Conservation (phyloP, 805 yeast species). For the Starmerella sp. region DNA sequence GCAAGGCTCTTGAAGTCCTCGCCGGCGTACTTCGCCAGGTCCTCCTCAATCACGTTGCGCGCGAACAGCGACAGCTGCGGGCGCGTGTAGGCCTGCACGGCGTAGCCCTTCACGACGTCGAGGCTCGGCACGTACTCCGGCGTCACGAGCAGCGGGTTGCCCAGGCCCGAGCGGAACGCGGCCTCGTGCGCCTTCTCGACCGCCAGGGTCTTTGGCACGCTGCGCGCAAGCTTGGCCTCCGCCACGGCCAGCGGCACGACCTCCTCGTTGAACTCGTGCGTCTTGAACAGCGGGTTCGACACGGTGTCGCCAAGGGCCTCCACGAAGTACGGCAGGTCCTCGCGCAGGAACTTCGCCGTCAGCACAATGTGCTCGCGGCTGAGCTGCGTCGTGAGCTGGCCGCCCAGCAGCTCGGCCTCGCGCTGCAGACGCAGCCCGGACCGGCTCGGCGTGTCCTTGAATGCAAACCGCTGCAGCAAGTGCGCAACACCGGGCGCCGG, state of each 20-base stretch:
- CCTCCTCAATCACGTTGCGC: constrained; percentile 60
- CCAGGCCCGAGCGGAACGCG: constrained; percentile 80
- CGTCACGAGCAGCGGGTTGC: constrained; percentile 68
- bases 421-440: constrained; percentile 88
- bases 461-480: constrained; percentile 70
- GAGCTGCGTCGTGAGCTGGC: constrained; percentile 53
- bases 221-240: constrained; percentile 39
- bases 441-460: constrained; percentile 62
- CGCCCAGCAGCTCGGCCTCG: constrained; percentile 91
- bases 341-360: constrained; percentile 70
- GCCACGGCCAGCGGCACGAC: constrained; percentile 67
- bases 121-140: constrained; percentile 46
- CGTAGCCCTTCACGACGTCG: constrained; percentile 57
- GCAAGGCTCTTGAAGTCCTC: constrained; percentile 49
- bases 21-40: constrained; percentile 58
- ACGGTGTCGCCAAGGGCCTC: constrained; percentile 65
- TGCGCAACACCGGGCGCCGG: constrained; percentile 72
- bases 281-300: constrained; percentile 59
- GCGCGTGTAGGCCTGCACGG: constrained; percentile 54
- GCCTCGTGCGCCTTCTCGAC: constrained; percentile 67
- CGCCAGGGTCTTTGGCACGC: constrained; percentile 48
- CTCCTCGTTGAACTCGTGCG: constrained; percentile 72
- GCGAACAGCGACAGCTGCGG: constrained; percentile 63
- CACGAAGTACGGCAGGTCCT: constrained; percentile 85
- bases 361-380: constrained; percentile 78